These are phyloP conservation scores for Musa balbisiana DNA, from an alignment of 202 grass and related monocot genomes.

Conservation along the genomic window DNA sequence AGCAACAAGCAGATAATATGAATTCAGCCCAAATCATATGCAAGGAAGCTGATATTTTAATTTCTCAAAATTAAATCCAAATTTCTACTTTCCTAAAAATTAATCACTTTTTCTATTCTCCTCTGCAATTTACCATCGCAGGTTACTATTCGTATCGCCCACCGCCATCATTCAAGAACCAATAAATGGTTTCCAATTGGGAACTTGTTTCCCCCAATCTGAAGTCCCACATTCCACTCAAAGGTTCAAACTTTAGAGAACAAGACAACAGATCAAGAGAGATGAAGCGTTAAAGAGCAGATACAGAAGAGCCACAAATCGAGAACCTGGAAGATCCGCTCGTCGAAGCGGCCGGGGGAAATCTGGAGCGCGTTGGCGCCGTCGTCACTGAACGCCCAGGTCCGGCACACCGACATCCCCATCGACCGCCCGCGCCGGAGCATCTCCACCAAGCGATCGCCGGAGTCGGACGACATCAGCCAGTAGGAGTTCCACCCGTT, in stretches of 20 bases:
- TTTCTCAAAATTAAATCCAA: too few species aligned
- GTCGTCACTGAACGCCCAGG: slow-evolving; percentile 79
- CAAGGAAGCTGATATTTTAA: too few species aligned
- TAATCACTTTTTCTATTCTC: too few species aligned
- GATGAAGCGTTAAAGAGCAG: too few species aligned
- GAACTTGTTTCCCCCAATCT: not conserved
- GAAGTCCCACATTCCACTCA: not conserved
- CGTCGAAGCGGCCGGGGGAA: slow-evolving; percentile 66
- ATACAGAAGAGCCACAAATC: not conserved
- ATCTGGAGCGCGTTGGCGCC: slow-evolving; percentile 71
- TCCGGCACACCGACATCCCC: slow-evolving; percentile 73
- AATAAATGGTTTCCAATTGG: not conserved
- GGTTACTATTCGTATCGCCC: too few species aligned
- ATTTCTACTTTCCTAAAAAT: too few species aligned
- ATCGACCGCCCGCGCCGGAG: slow-evolving; percentile 54
- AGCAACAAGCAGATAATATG: too few species aligned
- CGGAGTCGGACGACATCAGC: slow-evolving; percentile 44
- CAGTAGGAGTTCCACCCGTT: slow-evolving; percentile 99
- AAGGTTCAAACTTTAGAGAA: not conserved
- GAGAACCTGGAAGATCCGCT: slow-evolving; percentile 63
- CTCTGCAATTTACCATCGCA: too few species aligned
- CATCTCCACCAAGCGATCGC: slow-evolving; percentile 52
- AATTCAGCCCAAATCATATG: too few species aligned
- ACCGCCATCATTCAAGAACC: too few species aligned
- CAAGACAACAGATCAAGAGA: too few species aligned